Evolutionary conservation across 257 asterid genomes (phyloP).

Genomic region (Solanum peruvianum): DNA sequence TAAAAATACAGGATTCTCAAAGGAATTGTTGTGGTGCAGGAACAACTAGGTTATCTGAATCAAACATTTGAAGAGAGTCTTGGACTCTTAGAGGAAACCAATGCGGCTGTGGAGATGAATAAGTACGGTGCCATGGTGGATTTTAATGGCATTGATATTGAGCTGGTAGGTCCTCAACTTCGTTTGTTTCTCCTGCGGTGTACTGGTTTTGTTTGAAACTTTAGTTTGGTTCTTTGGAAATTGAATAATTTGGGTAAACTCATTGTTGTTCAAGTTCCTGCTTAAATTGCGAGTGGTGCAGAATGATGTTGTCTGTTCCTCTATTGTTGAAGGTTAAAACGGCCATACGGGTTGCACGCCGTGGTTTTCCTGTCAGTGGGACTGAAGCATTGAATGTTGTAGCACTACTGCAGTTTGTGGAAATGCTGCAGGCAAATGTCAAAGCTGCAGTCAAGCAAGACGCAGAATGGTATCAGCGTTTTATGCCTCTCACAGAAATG

Average conservation of each 20-base stretch:
- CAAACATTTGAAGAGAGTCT: slow-evolving; percentile 48
- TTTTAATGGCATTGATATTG: slow-evolving; percentile 52
- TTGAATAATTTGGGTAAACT: not conserved
- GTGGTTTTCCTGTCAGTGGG: slow-evolving; percentile 60
- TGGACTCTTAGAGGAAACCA: slow-evolving; percentile 62
- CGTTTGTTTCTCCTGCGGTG: not conserved
- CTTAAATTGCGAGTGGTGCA: not conserved
- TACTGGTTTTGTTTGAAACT: not conserved
- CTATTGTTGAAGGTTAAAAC: slow-evolving; percentile 59
- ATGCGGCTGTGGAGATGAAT: slow-evolving; percentile 88
- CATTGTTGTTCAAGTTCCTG: not conserved
- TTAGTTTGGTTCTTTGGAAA: not conserved
- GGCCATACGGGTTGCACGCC: slow-evolving; percentile 45
- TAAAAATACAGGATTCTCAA: not conserved
- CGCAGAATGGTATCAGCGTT: slow-evolving; percentile 51
- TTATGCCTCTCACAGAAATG: slow-evolving; percentile 82
- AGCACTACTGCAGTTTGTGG: slow-evolving; percentile 47
- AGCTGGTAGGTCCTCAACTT: slow-evolving; percentile 29
- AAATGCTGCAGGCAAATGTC: slow-evolving; percentile 55
- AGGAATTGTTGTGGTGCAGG: slow-evolving; percentile 24
- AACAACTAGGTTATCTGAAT: slow-evolving; percentile 54
- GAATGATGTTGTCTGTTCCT: not conserved
- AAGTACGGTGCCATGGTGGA: slow-evolving; percentile 82
- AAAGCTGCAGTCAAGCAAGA: slow-evolving; percentile 80
- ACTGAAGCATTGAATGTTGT: slow-evolving; percentile 66